Base-by-base conservation (phyloP, 805 yeast genomes). In the Candida ovalis region DNA sequence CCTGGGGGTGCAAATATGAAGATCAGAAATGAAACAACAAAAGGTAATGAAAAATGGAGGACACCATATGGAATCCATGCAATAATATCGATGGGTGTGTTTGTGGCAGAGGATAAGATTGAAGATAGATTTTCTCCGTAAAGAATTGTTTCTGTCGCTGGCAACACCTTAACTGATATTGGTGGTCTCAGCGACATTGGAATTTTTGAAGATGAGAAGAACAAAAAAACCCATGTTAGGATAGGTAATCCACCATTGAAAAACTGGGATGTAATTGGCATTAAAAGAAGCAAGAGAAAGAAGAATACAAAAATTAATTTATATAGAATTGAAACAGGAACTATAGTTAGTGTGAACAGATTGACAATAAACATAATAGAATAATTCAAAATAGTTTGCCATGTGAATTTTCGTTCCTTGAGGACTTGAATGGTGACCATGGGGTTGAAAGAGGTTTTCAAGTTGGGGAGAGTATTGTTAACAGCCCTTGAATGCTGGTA, bases 31-130 rank as follows among this genome's bases (percentile, higher is more conserved):
- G 97, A 92, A 37, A 88, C 87, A 4, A 92, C 80, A 62, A 91
- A 89, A 3, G 99, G 98, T 13, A 88, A 78, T n/a, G 87, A 81
- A 60, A 88, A 92, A 70, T 92, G 99, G 49, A 88, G 73, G 13
- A 94, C 63, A 2, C 99, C 99, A 63, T 92, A 92, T 1, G 99
- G 98, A 32, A 94, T 64, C 97, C 97, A 92, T 7, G 97, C 96
- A 38, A 89, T 57, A 8, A 92, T 71, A 62, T 92, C 98, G 43
- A 88, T 71, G 7, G 82, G 60, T 1, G 87, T 68, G 49, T 75
- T 78, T 19, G 86, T 83, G 17, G 83, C 73, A 7, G 92, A 80
- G 1, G 97, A 95, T 59, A 91, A 74, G 19, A 92, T 81, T 60
- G 86, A 88, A 45, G 91, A 82, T 57, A 94, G 74, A 66, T 94